Percentiles rank a stretch among this genome's conserved stretches.
Evolutionary conservation across 1,139 yeast genomes (phyloP).

Genomic region (Candida frijolesensis): DNA sequence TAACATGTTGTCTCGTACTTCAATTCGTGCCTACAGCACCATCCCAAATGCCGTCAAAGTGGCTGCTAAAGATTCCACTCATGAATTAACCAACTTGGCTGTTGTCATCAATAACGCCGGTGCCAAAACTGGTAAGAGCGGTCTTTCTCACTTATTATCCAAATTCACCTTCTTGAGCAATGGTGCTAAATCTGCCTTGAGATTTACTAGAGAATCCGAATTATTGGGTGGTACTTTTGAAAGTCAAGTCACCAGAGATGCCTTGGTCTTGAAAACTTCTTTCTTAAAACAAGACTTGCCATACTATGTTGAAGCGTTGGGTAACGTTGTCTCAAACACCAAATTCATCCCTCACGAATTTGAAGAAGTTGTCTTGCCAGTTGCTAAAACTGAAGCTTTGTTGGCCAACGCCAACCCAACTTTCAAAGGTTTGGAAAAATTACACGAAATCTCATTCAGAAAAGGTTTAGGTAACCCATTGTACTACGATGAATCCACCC

Average conservation of each 20-base stretch:
- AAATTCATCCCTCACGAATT: conserved; percentile 83
- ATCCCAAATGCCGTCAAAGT: conserved; percentile 46
- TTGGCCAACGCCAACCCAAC: conserved; percentile 54
- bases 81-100: conserved; percentile 67
- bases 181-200: conserved; percentile 79
- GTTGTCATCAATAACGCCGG: conserved; percentile 84
- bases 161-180: conserved; percentile 88
- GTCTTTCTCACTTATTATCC: conserved; percentile 83
- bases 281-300: conserved; percentile 91
- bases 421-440: conserved; percentile 71
- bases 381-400: conserved; percentile 60
- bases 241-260: conserved; percentile 78
- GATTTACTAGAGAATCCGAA: conserved; percentile 94
- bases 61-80: conserved; percentile 50
- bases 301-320: conserved; percentile 85
- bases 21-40: conserved; percentile 52
- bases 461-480: conserved; percentile 87
- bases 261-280: conserved; percentile 74
- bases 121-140: conserved; percentile 76
- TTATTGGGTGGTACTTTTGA: conserved; percentile 83
- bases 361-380: conserved; percentile 79
- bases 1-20: conserved; percentile 46
- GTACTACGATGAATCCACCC: conserved; percentile 65
- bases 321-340: conserved; percentile 72
- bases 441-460: conserved; percentile 84